Base-by-base conservation (phyloP, 371 early-diverging fungal genomes). In the Mucor sp. region DNA sequence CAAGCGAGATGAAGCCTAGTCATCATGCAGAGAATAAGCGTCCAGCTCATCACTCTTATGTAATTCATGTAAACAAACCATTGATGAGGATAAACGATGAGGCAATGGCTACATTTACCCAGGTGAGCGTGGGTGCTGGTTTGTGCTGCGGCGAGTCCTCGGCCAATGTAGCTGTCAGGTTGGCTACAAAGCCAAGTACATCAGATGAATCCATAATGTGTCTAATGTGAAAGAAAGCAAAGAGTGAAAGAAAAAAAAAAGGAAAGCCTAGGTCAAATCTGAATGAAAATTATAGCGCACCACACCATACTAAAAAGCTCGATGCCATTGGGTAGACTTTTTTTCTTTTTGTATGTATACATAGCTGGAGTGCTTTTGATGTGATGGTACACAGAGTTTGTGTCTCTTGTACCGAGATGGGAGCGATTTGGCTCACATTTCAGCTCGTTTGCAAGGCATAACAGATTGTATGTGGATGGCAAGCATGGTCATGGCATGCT, bases 1-100 rank as follows among this genome's bases (percentile, higher is more conserved):
- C 69, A 6, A 82, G 44, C 0, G 93, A 93, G 17, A 91, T 79
- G 0, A 74, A 41, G 12, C 85, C 89, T 85, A 76, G 48, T 4
- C 35, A 37, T 17, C 62, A 63, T 44, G n/a, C 23, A 25, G 12
- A 3, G 23, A 14, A 23, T 50, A 23, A 50, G 15, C n/a, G 4
- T 56, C 15, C 17, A 17, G 8, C 0, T 44, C 8, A 37, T 37
- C n/a, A 47, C 4, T 53, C 8, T 15, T 5, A 53, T 53, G 17
- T 32, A 14, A 25, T 23, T 28, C 37, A 50, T 50, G 25, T 63
- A 33, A 63, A 56, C 30, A 60, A 77, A 84, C 85, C 78, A 64
- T 82, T 82, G 23, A 74, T 50, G 14, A 81, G 19, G 21, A 84
- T 76, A 68, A 84, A 82, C 19, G 44, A n/a, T 2, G 80, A 79